Conservation (phyloP, 495 filamentous ascomycete species). For the Penicillium maclennaniae region DNA sequence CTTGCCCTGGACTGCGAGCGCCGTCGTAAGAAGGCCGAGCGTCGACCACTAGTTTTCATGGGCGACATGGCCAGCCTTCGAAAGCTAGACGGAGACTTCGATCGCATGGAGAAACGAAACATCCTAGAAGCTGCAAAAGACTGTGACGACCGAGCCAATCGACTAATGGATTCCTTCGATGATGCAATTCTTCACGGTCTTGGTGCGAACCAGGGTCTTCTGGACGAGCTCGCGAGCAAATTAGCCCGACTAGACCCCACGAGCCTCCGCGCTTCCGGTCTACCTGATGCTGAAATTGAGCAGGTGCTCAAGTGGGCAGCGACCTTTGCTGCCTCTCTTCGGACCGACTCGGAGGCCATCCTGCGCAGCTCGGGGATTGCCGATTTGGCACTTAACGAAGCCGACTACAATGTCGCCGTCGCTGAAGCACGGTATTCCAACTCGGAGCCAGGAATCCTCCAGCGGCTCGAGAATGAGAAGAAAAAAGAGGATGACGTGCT, state of each 20-base stretch:
- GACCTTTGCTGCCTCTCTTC: conserved; percentile 40
- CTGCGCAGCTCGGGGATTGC: conserved; percentile 46
- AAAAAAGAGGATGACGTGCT: conserved; percentile 50
- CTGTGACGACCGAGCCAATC: conserved; percentile 48
- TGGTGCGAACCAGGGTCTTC: conserved; percentile 49
- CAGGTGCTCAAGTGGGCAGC: conserved; percentile 43
- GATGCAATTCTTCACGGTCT: conserved; percentile 50
- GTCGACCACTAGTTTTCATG: conserved; percentile 48
- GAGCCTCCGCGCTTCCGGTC: conserved; percentile 27
- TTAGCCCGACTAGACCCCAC: conserved; percentile 33
- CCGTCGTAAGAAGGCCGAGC: conserved; percentile 49
- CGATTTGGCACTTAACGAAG: conserved; percentile 48
- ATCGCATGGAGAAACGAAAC: conserved; percentile 50
- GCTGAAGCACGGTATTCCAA: conserved; percentile 48
- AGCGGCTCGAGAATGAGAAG: conserved; percentile 45
- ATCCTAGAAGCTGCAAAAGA: conserved; percentile 49
- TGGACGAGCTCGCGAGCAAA: conserved; percentile 46
- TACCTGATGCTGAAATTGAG: conserved; percentile 41
- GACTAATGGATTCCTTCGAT: conserved; percentile 52
- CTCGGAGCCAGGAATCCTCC: conserved; percentile 41
- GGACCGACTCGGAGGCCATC: conserved; percentile 47
- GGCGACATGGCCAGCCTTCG: conserved; percentile 46
- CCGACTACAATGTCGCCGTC: conserved; percentile 51
- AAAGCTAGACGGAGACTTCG: conserved; percentile 50
- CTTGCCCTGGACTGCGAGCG: conserved; percentile 51